Conservation (phyloP, 202 grass and related monocot species). For the Panicum hallii region DNA sequence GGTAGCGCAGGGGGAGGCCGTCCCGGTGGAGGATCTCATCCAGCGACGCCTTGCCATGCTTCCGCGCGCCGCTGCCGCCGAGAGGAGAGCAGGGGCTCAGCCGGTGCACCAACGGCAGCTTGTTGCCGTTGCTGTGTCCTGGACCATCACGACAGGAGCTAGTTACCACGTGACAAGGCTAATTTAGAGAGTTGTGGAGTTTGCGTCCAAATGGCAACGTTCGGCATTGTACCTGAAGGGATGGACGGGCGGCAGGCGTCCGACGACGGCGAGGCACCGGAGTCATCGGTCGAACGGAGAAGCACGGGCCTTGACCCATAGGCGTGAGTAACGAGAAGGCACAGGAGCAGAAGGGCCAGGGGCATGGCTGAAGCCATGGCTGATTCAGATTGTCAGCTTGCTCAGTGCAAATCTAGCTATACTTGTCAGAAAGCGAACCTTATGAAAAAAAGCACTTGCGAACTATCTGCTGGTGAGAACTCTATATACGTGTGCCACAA, state of each 20-base stretch:
- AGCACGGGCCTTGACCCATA: neutral
- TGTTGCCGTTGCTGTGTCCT: neutral
- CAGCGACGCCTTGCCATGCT: neutral
- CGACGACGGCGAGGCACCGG: neutral
- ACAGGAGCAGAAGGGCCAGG: neutral
- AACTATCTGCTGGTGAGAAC: neutral
- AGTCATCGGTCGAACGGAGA: neutral
- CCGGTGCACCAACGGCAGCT: conserved; percentile 27
- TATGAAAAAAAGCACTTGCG: too few relatives aligned
- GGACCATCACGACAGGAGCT: neutral
- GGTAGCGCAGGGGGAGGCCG: neutral
- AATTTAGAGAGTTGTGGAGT: too few relatives aligned
- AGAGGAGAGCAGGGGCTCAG: conserved; percentile 29
- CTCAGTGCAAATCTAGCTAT: too few relatives aligned
- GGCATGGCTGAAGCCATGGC: conserved; percentile 6
- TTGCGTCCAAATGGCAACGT: neutral
- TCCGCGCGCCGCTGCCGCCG: neutral
- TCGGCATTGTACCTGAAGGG: neutral
- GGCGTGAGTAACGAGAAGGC: neutral
- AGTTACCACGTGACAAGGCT: neutral
- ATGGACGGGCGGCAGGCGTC: neutral
- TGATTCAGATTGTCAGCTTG: too few relatives aligned
- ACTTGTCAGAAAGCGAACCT: too few relatives aligned
- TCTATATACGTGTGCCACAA: neutral
- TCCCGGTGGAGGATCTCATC: neutral